Percentiles rank a stretch among this genome's conserved stretches.
Conservation (phyloP, 2,329 filamentous ascomycete genomes). For the Colletotrichum nymphaeae region DNA sequence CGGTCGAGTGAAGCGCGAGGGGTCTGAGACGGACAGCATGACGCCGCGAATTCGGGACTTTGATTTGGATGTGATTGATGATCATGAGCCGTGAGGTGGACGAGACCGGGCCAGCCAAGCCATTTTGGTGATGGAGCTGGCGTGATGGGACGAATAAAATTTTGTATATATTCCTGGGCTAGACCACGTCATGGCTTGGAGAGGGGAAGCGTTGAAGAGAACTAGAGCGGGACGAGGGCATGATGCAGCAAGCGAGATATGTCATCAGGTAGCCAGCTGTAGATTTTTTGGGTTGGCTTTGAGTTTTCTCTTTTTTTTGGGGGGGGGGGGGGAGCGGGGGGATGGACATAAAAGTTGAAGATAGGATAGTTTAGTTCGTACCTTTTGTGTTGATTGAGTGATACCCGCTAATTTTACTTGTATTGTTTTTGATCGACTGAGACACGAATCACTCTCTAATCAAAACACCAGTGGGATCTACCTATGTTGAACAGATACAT, state of each 20-base stretch:
- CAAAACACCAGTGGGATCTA: too few species aligned
- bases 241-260: not conserved
- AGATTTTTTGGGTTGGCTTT: not conserved
- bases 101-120: not conserved
- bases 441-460: not conserved
- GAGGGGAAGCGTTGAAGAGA: not conserved
- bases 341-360: not conserved
- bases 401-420: not conserved
- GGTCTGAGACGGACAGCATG: conserved; percentile 39
- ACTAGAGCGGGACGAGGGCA: not conserved
- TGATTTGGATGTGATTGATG: conserved; percentile 49
- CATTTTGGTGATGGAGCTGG: too few species aligned
- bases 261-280: not conserved
- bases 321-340: not conserved
- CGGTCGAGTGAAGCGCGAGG: conserved; percentile 31
- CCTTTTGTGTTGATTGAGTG: not conserved
- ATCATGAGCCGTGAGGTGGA: conserved; percentile 40
- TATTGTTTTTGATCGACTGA: not conserved
- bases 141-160: conserved; percentile 19
- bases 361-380: not conserved
- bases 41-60: conserved; percentile 50
- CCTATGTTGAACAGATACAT: too few species aligned
- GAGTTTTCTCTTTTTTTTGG: not conserved
- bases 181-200: not conserved
- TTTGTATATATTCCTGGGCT: not conserved